Evolutionary conservation across 73 alveolate genomes (phyloP).

Genomic region (Stentor roeselii): DNA sequence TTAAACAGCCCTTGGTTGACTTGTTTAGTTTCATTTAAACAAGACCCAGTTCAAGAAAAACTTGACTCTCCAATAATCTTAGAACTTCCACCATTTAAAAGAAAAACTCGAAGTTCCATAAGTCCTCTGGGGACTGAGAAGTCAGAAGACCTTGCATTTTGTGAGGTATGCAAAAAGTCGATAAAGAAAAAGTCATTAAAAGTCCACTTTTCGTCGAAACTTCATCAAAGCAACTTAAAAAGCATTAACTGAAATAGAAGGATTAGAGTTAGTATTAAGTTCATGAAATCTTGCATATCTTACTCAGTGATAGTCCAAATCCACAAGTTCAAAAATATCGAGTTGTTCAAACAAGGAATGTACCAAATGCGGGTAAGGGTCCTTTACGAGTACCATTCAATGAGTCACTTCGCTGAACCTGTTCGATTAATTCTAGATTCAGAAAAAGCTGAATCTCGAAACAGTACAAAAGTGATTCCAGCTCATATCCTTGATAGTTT

Average conservation of each 20-base stretch:
- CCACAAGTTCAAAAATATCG: constrained; percentile 61
- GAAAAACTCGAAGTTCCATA: too few species aligned
- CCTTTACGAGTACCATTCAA: constrained; percentile 5
- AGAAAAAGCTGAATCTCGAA: background rate
- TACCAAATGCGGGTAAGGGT: constrained; percentile 40
- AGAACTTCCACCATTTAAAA: too few species aligned
- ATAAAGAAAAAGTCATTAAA: background rate
- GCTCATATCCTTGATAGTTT: constrained; percentile 52
- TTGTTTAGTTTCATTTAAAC: too few species aligned
- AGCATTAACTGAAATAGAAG: too few species aligned
- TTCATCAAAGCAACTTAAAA: background rate
- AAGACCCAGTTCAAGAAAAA: too few species aligned
- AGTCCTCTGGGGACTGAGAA: too few species aligned
- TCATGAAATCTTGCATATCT: too few species aligned
- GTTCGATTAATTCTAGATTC: background rate
- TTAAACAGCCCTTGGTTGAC: too few species aligned
- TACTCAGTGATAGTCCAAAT: constrained; percentile 40
- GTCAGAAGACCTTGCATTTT: too few species aligned
- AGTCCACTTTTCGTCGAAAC: background rate
- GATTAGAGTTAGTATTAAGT: too few species aligned
- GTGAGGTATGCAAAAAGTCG: background rate
- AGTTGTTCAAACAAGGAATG: constrained; percentile 56
- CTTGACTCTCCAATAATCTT: too few species aligned
- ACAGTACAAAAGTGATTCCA: background rate
- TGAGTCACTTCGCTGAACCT: background rate